Conservation (phyloP, 208 protist genomes). For the Naegleria fowleri region DNA sequence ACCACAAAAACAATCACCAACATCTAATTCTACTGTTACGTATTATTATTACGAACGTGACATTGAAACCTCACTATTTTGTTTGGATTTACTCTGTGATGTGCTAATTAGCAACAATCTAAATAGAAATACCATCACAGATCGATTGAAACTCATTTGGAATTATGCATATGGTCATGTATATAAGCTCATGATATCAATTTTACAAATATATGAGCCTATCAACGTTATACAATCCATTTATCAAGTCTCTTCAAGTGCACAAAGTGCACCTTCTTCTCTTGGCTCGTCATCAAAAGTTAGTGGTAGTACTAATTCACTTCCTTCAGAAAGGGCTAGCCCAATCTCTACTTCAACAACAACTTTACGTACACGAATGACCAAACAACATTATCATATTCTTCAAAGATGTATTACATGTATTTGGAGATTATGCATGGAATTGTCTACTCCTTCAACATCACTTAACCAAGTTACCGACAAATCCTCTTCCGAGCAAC, state of each 20-base stretch:
- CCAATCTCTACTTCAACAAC: not conserved
- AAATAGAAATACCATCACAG: not conserved
- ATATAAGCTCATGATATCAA: not conserved
- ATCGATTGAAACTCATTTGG: not conserved
- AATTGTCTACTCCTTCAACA: not conserved
- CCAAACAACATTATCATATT: not conserved
- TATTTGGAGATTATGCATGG: not conserved
- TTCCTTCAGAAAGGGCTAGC: not conserved
- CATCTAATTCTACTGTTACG: not conserved
- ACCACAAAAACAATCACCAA: not conserved
- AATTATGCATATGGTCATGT: not conserved
- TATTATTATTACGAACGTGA: not conserved
- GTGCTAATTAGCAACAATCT: not conserved
- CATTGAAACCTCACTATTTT: not conserved
- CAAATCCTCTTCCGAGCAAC: not conserved
- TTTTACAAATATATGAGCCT: not conserved
- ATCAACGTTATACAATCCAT: not conserved
- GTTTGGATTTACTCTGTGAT: conserved; percentile 15
- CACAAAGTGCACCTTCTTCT: not conserved
- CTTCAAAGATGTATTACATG: not conserved
- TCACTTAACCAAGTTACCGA: not conserved
- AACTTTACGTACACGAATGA: not conserved
- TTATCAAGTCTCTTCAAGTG: not conserved
- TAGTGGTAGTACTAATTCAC: not conserved
- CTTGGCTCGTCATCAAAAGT: not conserved